phyloP scores from a whole-genome alignment of 805 yeast species.

The Saccharomycopsis lassenensis region DNA sequence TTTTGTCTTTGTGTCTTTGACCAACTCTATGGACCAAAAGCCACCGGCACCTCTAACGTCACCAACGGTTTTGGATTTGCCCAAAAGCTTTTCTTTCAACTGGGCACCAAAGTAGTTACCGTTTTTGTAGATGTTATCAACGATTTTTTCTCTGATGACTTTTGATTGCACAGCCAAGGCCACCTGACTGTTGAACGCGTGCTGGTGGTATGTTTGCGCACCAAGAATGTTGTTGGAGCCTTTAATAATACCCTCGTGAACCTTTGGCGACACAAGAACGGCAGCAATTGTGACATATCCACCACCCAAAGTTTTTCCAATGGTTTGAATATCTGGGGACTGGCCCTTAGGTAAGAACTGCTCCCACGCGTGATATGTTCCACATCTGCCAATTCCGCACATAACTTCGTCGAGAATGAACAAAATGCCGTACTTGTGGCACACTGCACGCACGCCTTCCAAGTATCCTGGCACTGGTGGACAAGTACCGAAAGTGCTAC shows the following conservation, averaged over 20 bases:
- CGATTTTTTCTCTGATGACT: conserved; percentile 25
- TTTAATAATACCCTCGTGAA: conserved; percentile 27
- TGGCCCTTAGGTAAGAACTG: conserved; percentile 28
- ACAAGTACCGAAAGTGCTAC: conserved; percentile 36
- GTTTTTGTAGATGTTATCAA: conserved; percentile 32
- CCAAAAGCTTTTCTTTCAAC: conserved; percentile 26
- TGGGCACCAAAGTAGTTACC: conserved; percentile 33
- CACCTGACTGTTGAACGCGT: conserved; percentile 36
- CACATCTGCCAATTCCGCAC: conserved; percentile 48
- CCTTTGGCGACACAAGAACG: conserved; percentile 31
- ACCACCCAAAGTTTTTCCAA: conserved; percentile 39
- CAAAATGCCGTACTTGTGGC: conserved; percentile 41
- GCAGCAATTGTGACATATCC: conserved; percentile 42
- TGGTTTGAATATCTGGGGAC: conserved; percentile 37
- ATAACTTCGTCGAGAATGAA: conserved; percentile 45
- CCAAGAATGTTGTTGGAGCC: conserved; percentile 34
- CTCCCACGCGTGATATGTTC: conserved; percentile 38
- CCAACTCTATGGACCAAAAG: conserved; percentile 48
- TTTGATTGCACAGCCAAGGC: conserved; percentile 37
- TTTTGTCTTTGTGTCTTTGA: conserved; percentile 40
- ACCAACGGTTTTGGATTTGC: conserved; percentile 34
- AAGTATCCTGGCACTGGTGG: conserved; percentile 37
- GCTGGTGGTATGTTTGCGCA: conserved; percentile 43
- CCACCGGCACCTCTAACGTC: conserved; percentile 56
- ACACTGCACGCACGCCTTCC: conserved; percentile 34